Evolutionary conservation across 2,329 filamentous ascomycete species (phyloP).

Genomic region (Aspergillus candidus): DNA sequence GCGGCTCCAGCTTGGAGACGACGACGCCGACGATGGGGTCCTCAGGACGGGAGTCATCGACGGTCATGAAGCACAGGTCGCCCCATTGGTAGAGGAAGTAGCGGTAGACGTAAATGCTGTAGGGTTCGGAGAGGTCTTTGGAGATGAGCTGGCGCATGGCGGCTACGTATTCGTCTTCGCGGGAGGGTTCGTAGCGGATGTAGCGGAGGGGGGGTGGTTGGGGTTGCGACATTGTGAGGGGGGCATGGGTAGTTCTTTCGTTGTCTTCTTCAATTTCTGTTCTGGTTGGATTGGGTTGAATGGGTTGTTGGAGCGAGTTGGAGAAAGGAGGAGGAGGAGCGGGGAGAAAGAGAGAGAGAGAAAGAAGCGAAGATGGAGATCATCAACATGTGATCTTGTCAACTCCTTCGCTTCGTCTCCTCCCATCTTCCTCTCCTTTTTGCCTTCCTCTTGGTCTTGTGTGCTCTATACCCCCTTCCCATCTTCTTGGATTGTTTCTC

Average conservation of each 20-base stretch:
- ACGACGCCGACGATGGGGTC: conserved; percentile 73
- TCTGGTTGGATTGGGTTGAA: not conserved
- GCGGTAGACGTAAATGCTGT: conserved; percentile 98
- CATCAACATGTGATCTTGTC: conserved; percentile 10
- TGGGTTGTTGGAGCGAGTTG: not conserved
- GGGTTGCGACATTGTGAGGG: conserved; percentile 8
- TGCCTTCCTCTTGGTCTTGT: not conserved
- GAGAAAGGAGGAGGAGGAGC: not conserved
- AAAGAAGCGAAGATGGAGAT: not conserved
- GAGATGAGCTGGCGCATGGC: conserved; percentile 89
- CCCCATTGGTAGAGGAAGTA: conserved; percentile 99
- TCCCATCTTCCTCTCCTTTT: not conserved
- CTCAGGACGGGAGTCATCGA: conserved; percentile 40
- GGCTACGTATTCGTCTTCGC: conserved; percentile 65
- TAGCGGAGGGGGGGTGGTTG: conserved; percentile 47
- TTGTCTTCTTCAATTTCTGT: not conserved
- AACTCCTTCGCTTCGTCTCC: conserved; percentile 2
- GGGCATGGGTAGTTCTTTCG: conserved; percentile 27
- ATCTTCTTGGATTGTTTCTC: not conserved
- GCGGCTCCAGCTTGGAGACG: conserved; percentile 87
- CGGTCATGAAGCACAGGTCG: conserved; percentile 83
- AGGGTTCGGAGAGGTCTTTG: conserved; percentile 93
- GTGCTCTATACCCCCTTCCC: not conserved
- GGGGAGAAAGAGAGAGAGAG: not conserved
- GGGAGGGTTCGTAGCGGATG: conserved; percentile 53